phyloP scores from a whole-genome alignment of 2,329 filamentous ascomycete genomes.

The Acephala macrosclerotiorum region DNA sequence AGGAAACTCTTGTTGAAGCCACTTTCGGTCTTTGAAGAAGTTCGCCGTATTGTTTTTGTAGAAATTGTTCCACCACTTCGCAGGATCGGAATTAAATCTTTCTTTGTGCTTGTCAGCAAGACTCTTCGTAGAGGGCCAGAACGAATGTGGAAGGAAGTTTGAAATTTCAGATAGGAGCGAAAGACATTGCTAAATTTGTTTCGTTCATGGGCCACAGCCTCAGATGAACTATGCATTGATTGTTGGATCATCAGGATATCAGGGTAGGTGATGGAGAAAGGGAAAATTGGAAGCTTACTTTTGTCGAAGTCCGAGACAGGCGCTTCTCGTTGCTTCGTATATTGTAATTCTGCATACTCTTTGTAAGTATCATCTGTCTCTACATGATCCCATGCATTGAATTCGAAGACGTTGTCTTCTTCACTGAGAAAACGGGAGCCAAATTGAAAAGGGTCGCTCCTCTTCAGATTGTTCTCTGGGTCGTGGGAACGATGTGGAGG shows the following conservation, averaged over 20 bases:
- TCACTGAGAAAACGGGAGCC: constrained; percentile 86
- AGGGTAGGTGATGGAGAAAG: constrained; percentile 18
- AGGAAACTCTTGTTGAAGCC: constrained; percentile 96
- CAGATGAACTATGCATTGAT: constrained; percentile 76
- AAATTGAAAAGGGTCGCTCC: constrained; percentile 93
- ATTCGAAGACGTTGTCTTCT: constrained; percentile 91
- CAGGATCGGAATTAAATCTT: constrained; percentile 88
- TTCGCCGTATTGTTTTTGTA: constrained; percentile 98
- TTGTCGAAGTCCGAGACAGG: constrained; percentile 96
- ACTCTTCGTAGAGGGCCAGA: constrained; percentile 17
- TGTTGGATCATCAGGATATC: constrained; percentile 60
- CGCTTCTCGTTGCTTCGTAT: constrained; percentile 80
- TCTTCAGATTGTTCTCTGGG: constrained; percentile 76
- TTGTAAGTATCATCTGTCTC: constrained; percentile 89
- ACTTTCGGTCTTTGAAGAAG: constrained; percentile 99
- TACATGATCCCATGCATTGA: constrained; percentile 99
- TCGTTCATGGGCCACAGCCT: constrained; percentile 64
- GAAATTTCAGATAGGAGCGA: constrained; percentile 74
- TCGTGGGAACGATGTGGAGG: constrained; percentile 44
- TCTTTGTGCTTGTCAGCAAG: constrained; percentile 57
- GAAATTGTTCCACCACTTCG: constrained; percentile 98
- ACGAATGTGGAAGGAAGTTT: constrained; percentile 30
- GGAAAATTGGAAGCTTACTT: constrained; percentile 56
- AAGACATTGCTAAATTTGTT: constrained; percentile 64
- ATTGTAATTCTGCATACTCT: constrained; percentile 85